phyloP scores from a whole-genome alignment of 306 rosid genomes.

The Glycine tomentella region DNA sequence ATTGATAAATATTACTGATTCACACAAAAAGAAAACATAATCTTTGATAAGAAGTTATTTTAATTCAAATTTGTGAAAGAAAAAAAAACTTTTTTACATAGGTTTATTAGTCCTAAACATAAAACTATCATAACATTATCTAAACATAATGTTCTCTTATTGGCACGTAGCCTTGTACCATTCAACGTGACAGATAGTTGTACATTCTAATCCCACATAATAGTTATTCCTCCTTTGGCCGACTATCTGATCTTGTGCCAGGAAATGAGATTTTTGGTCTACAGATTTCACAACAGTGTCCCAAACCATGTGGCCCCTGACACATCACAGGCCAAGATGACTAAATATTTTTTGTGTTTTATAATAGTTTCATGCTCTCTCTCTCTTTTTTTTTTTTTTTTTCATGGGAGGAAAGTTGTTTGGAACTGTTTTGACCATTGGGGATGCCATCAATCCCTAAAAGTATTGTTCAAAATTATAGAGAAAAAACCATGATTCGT shows the following conservation, averaged over 20 bases:
- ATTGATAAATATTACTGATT: neutral
- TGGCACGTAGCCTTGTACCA: neutral
- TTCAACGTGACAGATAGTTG: neutral
- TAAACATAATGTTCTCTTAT: neutral
- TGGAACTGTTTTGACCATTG: conserved; percentile 52
- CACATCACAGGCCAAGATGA: conserved; percentile 55
- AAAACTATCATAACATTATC: neutral
- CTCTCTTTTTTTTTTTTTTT: too few species aligned
- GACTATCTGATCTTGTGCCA: conserved; percentile 18
- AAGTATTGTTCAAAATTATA: conserved; percentile 48
- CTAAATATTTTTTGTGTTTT: conserved; percentile 45
- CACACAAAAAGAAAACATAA: neutral
- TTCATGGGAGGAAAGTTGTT: conserved; percentile 18
- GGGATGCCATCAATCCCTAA: conserved; percentile 54
- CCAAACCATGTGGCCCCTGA: conserved; percentile 57
- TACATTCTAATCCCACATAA: conserved; percentile 1
- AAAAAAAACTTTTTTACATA: too few species aligned
- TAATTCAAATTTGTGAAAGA: neutral
- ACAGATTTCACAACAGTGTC: conserved; percentile 35
- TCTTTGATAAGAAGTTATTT: neutral
- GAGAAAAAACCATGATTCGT: conserved; percentile 39
- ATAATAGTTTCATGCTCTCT: conserved; percentile 7
- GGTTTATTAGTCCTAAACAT: neutral
- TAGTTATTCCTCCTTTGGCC: conserved; percentile 20
- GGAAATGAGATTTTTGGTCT: conserved; percentile 31